Conservation (phyloP, 768 basidiomycete genomes). For the Termitomyces sp. region DNA sequence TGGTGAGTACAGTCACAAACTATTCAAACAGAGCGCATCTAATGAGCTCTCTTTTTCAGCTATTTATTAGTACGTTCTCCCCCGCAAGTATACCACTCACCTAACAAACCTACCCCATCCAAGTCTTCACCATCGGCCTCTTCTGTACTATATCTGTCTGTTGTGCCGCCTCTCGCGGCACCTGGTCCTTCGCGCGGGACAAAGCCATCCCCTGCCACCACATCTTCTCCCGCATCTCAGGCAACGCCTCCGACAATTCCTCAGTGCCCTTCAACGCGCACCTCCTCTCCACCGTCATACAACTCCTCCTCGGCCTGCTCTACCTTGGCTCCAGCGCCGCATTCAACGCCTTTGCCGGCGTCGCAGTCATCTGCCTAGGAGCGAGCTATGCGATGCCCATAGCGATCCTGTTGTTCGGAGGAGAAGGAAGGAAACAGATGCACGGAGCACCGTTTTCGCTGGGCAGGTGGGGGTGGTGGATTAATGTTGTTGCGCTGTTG, state of each 20-base stretch:
- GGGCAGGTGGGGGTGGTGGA: constrained; percentile 35
- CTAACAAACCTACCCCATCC: constrained; percentile 5
- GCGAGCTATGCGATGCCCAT: constrained; percentile 61
- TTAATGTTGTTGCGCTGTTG: constrained; percentile 49
- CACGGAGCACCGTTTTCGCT: constrained; percentile 45
- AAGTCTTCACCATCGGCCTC: constrained; percentile 49
- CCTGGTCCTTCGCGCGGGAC: constrained; percentile 70
- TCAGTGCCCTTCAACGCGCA: constrained; percentile 59
- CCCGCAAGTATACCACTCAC: background rate
- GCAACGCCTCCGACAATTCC: constrained; percentile 22
- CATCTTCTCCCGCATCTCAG: constrained; percentile 42
- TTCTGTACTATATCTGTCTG: constrained; percentile 67
- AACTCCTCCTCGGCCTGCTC: constrained; percentile 56
- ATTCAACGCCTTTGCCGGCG: constrained; percentile 65
- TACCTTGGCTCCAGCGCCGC: constrained; percentile 58
- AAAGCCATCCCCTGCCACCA: constrained; percentile 52
- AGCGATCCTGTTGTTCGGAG: constrained; percentile 37
- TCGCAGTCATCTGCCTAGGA: constrained; percentile 61
- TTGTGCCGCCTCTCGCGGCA: constrained; percentile 63
- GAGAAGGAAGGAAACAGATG: constrained; percentile 37
- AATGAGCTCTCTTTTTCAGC: constrained; percentile 14
- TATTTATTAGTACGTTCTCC: constrained; percentile 30
- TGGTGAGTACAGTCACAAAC: constrained; percentile 27
- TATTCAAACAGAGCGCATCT: background rate
- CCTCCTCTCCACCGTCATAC: constrained; percentile 51